Base-by-base conservation (phyloP, 345 rosid genomes). In the Sisymbrium irio region DNA sequence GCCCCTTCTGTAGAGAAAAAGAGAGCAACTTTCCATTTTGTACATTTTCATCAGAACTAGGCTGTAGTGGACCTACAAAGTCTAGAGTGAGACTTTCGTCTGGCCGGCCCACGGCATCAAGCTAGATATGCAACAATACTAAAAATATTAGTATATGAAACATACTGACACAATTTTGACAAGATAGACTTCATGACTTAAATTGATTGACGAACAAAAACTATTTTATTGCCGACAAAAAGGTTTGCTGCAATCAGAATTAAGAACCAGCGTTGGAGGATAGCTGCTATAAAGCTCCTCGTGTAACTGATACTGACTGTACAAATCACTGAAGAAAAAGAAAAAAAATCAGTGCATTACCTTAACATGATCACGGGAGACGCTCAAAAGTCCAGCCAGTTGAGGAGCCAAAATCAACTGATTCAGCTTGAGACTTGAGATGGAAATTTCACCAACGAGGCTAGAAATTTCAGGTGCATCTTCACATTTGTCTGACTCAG, bases 391-490 rank as follows among this genome's bases (percentile, higher is more conserved):
- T 58, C 98, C 98, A 67, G 77, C 85, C 79, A 94, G 80, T 78
- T 88, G 96, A 73, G 98, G 98, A 28, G 98, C 98, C 73, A 94
- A 81, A 81, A 83, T 84, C 82, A 94, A 82, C 77, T 94, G 98
- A 84, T 94, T 94, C 73, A 94, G 84, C 83, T 87, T 94, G 54
- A 94, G 93, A 72, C 98, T 89, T 49, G 96, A 88, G 15, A 94
- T 79, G 32, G 90, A 89, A 65, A 94, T 83, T 50, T 94, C 97
- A 15, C 98, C 98, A 58, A 77, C 84, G 69, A 94, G 96, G 79
- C 82, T 80, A 63, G 75, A 78, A 5, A 27, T 22, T 72, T 74
- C 63, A 64, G 78, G 45, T 74, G 59, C 71, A 63, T 71, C 73
- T 37, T 77, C 82, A 35, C 36, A 50, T 12, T 76, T 74, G 30